A percentile compares a stretch with the other conserved stretches of the same genome.
Evolutionary conservation across 805 yeast species (phyloP).

Genomic region (Metschnikowia baotianmanensis): DNA sequence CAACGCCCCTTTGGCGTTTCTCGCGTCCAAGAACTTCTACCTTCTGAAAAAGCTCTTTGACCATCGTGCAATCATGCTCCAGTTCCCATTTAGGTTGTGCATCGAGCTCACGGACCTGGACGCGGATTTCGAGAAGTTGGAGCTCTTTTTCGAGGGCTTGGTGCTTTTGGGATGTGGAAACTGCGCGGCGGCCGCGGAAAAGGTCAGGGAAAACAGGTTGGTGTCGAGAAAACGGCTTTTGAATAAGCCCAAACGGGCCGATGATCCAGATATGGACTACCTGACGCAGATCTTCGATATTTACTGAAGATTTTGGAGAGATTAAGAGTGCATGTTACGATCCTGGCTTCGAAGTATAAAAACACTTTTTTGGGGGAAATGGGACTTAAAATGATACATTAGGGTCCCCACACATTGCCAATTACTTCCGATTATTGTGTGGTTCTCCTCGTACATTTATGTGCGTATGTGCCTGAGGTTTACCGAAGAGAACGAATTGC

Average conservation of each 20-base stretch:
- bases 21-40: conserved; percentile 19
- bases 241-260: neutral
- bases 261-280: conserved; percentile 10
- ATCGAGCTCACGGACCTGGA: conserved; percentile 20
- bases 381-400: no score
- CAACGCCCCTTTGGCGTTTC: conserved; percentile 12
- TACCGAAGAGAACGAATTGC: conserved; percentile 8
- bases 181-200: conserved; percentile 10
- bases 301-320: no score
- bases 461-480: no score
- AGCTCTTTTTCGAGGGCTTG: conserved; percentile 24
- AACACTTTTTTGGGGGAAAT: no score
- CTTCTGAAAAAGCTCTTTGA: conserved; percentile 23
- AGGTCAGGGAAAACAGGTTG: conserved; percentile 6
- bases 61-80: conserved; percentile 25
- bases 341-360: no score
- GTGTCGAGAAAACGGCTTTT: conserved; percentile 5
- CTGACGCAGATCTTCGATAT: conserved; percentile 13
- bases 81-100: conserved; percentile 22
- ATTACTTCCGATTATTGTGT: no score
- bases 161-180: conserved; percentile 26
- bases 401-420: no score
- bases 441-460: no score
- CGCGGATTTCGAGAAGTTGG: conserved; percentile 25
- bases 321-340: no score